phyloP scores from a whole-genome alignment of 352 stramenopile species.

The Phytophthora litchii region DNA sequence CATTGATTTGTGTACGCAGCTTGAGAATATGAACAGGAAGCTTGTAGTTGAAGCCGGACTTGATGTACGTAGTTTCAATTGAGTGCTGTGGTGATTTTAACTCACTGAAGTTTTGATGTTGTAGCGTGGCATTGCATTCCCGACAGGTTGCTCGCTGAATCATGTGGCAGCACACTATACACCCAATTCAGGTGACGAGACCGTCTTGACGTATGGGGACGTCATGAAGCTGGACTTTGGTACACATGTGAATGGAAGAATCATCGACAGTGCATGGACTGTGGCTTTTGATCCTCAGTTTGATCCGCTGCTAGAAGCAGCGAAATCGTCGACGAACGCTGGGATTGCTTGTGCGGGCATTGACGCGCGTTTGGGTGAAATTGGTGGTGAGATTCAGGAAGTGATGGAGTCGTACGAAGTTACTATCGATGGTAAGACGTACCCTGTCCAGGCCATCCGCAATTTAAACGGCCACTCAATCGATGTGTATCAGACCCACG shows the following conservation, averaged over 20 bases:
- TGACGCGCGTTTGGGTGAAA: slow-evolving; percentile 90
- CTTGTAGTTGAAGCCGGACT: slow-evolving; percentile 93
- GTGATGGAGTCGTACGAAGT: slow-evolving; percentile 51
- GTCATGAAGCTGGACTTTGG: slow-evolving; percentile 99
- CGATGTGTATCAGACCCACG: slow-evolving; percentile 96
- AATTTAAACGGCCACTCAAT: slow-evolving; percentile 99
- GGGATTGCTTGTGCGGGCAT: slow-evolving; percentile 94
- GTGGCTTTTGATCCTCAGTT: slow-evolving; percentile 96
- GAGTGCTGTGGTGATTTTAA: too few species aligned
- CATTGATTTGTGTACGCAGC: slow-evolving; percentile 93
- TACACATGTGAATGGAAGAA: slow-evolving; percentile 96
- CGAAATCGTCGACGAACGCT: slow-evolving; percentile 93
- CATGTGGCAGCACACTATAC: slow-evolving; percentile 98
- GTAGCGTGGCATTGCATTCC: slow-evolving; percentile 51
- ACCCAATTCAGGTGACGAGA: slow-evolving; percentile 96
- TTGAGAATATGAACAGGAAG: slow-evolving; percentile 96
- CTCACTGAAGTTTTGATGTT: not conserved
- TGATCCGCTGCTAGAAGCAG: slow-evolving; percentile 91
- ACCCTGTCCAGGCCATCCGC: slow-evolving; percentile 95
- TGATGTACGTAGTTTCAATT: slow-evolving; percentile 29
- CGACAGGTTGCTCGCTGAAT: slow-evolving; percentile 97
- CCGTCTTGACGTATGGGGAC: slow-evolving; percentile 93
- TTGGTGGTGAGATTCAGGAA: slow-evolving; percentile 26
- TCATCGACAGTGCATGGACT: slow-evolving; percentile 98
- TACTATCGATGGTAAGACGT: slow-evolving; percentile 95